Base-by-base conservation (phyloP, 331 rosid genomes). In the Telfairia occidentalis region DNA sequence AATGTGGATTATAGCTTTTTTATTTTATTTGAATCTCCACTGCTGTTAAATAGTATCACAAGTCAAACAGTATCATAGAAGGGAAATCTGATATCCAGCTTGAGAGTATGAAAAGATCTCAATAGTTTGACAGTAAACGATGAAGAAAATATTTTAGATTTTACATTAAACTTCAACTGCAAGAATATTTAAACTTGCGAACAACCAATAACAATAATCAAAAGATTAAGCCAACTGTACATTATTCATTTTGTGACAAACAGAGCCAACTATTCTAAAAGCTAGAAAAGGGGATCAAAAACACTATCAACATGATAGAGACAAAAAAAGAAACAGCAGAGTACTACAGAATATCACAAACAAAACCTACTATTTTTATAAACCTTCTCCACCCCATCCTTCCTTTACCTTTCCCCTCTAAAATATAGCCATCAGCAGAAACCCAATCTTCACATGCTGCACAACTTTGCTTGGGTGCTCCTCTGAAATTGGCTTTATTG, bases 231-330 rank as follows among this genome's bases (percentile, higher is more conserved):
- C 37, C 50, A 69, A 69, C 74, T 69, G 74, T 69, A 69, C 74
- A 69, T 65, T 37, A 65, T 69, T 69, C 38, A 24, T 69, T 37
- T 67, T 23, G 37, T 42, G 54, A 67, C 18, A 42, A 67, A 67
- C 34, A 67, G 35, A 43, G 37, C 37, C 74, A 69, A 67, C 73
- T 67, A 67, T 67, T 67, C 73, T 67, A 38, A 40, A 52, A 38
- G 26, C 32, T 40, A 10, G 4, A 11, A 67, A 42, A 4, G 35
- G 50, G 50, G 11, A 5, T 1, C 12, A 5, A 43, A 67, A 43
- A 42, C 55, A 43, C 74, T 67, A 67, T 67, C 74, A 67, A 67
- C 74, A 67, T 67, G 54, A 42, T 67, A 67, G 23, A 42, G 6
- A 67, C 74, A 42, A 67, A 42, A 42, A 21, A 32, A 66, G n/a